Base-by-base conservation (phyloP, 2,329 filamentous ascomycete species). In the Penicillium freii region DNA sequence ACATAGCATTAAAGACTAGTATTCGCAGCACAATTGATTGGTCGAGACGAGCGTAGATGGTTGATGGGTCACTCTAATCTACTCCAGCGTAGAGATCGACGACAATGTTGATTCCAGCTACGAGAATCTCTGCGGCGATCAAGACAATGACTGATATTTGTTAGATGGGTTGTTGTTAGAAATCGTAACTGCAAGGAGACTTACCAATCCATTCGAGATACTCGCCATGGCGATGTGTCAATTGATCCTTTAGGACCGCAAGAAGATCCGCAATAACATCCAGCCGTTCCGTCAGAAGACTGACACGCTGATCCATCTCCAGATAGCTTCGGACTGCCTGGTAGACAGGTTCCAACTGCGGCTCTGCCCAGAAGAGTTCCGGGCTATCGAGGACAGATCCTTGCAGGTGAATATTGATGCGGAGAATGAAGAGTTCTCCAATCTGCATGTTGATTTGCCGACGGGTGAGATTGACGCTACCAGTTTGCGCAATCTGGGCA, bases 361-460 rank as follows among this genome's bases (percentile, higher is more conserved):
- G 94, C 76, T 99, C 94, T 33, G 93, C 90, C 94, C 94, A 99
- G 83, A 99, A 97, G 42, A 99, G 83, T 77, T 99, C 94, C 0
- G 94, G 94, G 10, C 92, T 96, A 74, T 99, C 94, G 39, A 99
- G 87, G 6, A 99, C 92, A 31, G 91, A 96, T 34, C 94, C 94
- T 74, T 97, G 96, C 50, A 99, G 83, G 77, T 99, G 95, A 70
- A 99, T 97, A 74, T 94, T 97, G 78, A 99, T 97, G 59, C 94
- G 87, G 33, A 99, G 80, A 71, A 99, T 97, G 76, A 99, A 99
- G 53, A 99, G 85, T 78, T 99, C 92, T 73, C 94, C 94, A 60
- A 99, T 97, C 77, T 97, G 92, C 92, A 97, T 97, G 80, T 97
- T 97, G 81, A 99, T 97, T 73, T 97, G 87, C 58, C 87, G 86